phyloP scores from a whole-genome alignment of 345 rosid species.

The Excoecaria cochinchinensis region DNA sequence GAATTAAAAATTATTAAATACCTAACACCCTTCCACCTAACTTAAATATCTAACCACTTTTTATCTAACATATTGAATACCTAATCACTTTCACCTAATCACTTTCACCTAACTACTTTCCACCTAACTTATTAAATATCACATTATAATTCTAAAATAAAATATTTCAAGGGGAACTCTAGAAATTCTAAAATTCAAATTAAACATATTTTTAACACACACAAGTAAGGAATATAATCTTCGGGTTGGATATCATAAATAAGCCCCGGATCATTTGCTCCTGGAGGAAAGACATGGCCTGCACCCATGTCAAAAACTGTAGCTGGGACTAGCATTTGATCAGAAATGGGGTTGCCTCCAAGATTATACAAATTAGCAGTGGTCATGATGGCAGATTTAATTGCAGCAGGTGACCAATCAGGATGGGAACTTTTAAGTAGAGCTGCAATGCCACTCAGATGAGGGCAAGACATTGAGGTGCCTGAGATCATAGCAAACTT shows the following conservation, averaged over 20 bases:
- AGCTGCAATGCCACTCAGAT: conserved; percentile 55
- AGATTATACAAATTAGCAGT: conserved; percentile 23
- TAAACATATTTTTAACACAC: no score
- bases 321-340: conserved; percentile 16
- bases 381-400: conserved; percentile 59
- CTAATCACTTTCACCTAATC: no score
- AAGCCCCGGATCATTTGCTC: conserved; percentile 47
- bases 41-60: no score
- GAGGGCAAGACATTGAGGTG: conserved; percentile 66
- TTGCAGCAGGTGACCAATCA: conserved; percentile 62
- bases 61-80: no score
- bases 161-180: no score
- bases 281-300: conserved; percentile 44
- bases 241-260: conserved; percentile 39
- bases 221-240: conserved; percentile 22
- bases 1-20: no score
- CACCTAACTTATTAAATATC: no score
- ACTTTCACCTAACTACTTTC: no score
- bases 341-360: conserved; percentile 13
- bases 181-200: no score
- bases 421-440: conserved; percentile 49
- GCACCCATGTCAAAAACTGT: conserved; percentile 51
- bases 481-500: conserved; percentile 37
- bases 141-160: no score
- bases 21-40: no score